These are phyloP conservation scores for Artemisia tridentata DNA, from an alignment of 129 eudicot genomes.

Conservation along the genomic window DNA sequence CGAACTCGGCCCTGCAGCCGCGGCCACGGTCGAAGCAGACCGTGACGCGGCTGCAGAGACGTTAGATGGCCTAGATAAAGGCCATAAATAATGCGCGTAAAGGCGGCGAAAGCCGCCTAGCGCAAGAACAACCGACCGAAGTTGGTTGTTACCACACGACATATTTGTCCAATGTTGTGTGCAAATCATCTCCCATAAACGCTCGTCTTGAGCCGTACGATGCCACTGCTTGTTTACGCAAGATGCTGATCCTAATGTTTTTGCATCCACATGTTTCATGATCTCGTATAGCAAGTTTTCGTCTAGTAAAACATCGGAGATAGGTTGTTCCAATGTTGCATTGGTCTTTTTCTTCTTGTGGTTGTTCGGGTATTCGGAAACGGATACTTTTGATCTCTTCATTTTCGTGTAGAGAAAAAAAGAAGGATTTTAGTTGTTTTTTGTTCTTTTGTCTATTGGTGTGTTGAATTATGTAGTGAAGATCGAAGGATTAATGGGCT, in stretches of 20 bases:
- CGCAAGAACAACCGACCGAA: conserved; percentile 77
- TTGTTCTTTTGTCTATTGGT: too few species aligned
- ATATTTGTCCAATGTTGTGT: conserved; percentile 57
- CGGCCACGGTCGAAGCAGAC: conserved; percentile 23
- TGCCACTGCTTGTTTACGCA: conserved; percentile 80
- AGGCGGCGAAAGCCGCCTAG: conserved; percentile 91
- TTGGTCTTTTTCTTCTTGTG: too few species aligned
- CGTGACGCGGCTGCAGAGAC: too few species aligned
- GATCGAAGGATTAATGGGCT: too few species aligned
- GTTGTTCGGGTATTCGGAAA: too few species aligned
- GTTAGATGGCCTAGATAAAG: conserved; percentile 48
- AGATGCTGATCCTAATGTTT: conserved; percentile 59
- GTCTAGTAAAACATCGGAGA: conserved; percentile 47
- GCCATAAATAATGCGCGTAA: conserved; percentile 73
- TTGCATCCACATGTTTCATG: conserved; percentile 80
- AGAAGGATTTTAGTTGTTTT: too few species aligned
- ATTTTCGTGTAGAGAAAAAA: too few species aligned
- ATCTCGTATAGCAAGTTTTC: conserved; percentile 81
- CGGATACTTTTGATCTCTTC: too few species aligned
- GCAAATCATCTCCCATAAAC: conserved; percentile 94
- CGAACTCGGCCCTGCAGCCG: too few species aligned
- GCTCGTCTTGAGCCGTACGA: conserved; percentile 77
- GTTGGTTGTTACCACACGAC: conserved; percentile 59
- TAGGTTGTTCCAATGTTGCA: background rate
- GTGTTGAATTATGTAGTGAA: too few species aligned